Evolutionary conservation across 2,329 filamentous ascomycete genomes (phyloP), one percentile per base, ranked within the genome.

Genomic region (Talaromyces sp.): DNA sequence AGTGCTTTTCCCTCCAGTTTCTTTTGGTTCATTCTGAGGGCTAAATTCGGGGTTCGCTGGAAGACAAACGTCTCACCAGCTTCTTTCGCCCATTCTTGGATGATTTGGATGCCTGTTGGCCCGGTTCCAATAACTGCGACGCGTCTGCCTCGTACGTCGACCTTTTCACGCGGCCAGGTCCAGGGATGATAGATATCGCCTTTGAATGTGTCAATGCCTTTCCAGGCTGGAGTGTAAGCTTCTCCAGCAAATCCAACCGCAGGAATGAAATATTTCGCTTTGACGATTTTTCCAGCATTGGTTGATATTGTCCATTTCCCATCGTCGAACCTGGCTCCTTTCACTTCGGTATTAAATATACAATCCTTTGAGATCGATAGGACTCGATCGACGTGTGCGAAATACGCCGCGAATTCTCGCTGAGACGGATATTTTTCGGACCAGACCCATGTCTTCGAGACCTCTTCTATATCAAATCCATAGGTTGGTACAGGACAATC

Each of bases 21-120:
- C 3, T 73, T 70, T 53, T 81, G 77, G 2, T 77, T 73, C 83
- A 89, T 86, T 0, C 85, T 84, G 1, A 88, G 63, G 1, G 82
- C 82, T 3, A 86, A 70, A 57, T 88, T 89, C 0, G 50, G 50
- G 4, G 50, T 48, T 19, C 50, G 27, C 19, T 47, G 50, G 30
- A 52, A 48, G 3, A 52, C 44, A 16, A 47, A 43, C 9, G 44
- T 47, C 45, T 52, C 44, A 3, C 20, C 77, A 0, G 79, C 83
- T 11, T 76, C 65, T 2, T 80, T 80, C 2, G 79, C 82, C 68
- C 80, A 82, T 48, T 61, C 83, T 59, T 89, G 85, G 0, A 81
- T 72, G 19, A 85, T 75, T 62, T 84, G 82, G 8, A 82, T 75
- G 1, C 77, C 82, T 9, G 79, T 79, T 33, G 80, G 79, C 1